Evolutionary conservation across 2,329 filamentous ascomycete species (phyloP).

Genomic region (Chaetomium globosum): DNA sequence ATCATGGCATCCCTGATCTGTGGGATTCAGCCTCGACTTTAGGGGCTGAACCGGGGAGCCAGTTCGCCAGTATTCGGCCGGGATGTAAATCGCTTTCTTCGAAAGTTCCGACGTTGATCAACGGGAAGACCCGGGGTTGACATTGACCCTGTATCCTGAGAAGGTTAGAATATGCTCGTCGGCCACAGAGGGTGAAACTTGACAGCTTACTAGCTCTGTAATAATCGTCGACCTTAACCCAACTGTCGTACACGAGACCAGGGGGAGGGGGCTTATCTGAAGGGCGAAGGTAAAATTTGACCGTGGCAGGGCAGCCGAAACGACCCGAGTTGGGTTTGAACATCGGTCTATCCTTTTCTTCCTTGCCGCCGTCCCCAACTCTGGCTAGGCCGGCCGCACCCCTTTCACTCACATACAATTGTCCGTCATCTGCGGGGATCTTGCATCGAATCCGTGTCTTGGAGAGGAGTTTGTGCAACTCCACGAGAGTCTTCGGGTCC

Average conservation of each 20-base stretch:
- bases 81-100: conserved; percentile 63
- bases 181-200: not conserved
- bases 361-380: conserved; percentile 20
- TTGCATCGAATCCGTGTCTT: conserved; percentile 45
- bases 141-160: conserved; percentile 43
- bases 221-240: conserved; percentile 49
- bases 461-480: conserved; percentile 43
- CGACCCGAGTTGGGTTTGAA: not conserved
- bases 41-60: conserved; percentile 63
- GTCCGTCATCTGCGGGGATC: conserved; percentile 41
- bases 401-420: conserved; percentile 39
- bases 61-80: conserved; percentile 69
- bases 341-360: not conserved
- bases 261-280: conserved; percentile 17
- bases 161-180: not conserved
- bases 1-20: conserved; percentile 72
- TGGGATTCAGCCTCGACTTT: conserved; percentile 58
- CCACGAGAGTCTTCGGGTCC: not conserved
- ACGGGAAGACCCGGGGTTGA: conserved; percentile 55
- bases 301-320: conserved; percentile 37
- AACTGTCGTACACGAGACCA: conserved; percentile 37
- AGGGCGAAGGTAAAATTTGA: conserved; percentile 41
- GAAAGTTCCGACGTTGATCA: conserved; percentile 67
- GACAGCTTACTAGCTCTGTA: conserved; percentile 48
- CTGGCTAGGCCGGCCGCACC: conserved; percentile 39